phyloP scores from a whole-genome alignment of 176 grass and related monocot species.

The Oryza glaberrima region DNA sequence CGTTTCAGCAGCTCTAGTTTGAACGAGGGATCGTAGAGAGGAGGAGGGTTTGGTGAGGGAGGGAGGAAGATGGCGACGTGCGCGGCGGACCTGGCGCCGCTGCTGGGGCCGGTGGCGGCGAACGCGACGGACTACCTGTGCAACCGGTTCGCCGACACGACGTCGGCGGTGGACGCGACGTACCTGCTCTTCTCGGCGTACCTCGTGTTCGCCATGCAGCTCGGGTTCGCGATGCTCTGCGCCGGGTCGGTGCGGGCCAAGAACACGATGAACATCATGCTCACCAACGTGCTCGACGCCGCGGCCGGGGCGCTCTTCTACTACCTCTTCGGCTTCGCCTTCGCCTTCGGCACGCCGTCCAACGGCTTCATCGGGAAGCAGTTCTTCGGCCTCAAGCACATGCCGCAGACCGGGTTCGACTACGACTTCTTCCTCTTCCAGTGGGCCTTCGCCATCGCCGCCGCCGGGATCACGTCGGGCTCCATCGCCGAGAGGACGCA shows the following conservation, averaged over 20 bases:
- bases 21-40: background rate
- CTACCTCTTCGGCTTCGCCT: slow-evolving; percentile 95
- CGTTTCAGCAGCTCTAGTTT: background rate
- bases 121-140: slow-evolving; percentile 74
- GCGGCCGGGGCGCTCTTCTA: slow-evolving; percentile 88
- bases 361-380: slow-evolving; percentile 94
- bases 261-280: slow-evolving; percentile 99
- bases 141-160: slow-evolving; percentile 67
- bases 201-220: slow-evolving; percentile 97
- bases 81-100: slow-evolving; percentile 60
- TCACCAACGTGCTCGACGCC: slow-evolving; percentile 94
- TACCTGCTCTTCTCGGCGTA: slow-evolving; percentile 99
- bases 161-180: slow-evolving; percentile 76
- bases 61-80: slow-evolving; percentile 68
- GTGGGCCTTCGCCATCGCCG: slow-evolving; percentile 99
- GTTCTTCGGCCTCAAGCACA: slow-evolving; percentile 80
- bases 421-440: slow-evolving; percentile 90
- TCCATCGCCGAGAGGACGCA: slow-evolving; percentile 94
- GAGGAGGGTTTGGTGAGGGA: background rate
- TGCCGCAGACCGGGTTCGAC: slow-evolving; percentile 71
- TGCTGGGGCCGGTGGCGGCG: slow-evolving; percentile 61
- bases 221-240: slow-evolving; percentile 96
- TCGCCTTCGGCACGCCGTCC: slow-evolving; percentile 86
- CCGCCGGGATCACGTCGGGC: slow-evolving; percentile 93
- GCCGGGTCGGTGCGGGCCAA: slow-evolving; percentile 89